These are phyloP conservation scores for Verticillium nonalfalfae DNA, from an alignment of 2,329 filamentous ascomycete species.

Conservation along the genomic window DNA sequence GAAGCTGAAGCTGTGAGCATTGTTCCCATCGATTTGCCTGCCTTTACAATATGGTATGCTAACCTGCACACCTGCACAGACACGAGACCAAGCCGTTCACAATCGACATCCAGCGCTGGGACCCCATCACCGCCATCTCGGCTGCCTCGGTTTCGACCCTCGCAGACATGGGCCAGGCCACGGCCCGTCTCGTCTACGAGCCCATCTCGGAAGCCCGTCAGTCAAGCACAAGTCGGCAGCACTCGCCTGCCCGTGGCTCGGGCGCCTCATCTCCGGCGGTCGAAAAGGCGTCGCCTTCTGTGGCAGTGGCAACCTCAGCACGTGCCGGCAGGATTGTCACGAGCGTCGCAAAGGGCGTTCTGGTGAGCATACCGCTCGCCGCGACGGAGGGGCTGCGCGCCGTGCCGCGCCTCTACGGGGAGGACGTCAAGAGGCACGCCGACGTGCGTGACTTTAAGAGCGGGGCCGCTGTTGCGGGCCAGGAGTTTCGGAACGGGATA, in stretches of 20 bases:
- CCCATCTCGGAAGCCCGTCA: neutral
- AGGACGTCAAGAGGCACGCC: slow-evolving; percentile 8
- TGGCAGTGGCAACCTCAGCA: neutral
- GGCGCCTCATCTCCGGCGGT: neutral
- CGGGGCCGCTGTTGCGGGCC: slow-evolving; percentile 10
- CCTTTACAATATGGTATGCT: neutral
- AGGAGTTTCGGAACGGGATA: slow-evolving; percentile 8
- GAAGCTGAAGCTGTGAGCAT: slow-evolving; percentile 4
- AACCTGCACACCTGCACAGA: neutral
- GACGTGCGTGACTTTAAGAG: slow-evolving; percentile 9
- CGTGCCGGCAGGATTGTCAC: neutral
- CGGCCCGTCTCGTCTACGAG: slow-evolving; percentile 7
- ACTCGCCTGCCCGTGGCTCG: neutral
- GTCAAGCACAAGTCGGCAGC: neutral
- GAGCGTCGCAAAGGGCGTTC: neutral
- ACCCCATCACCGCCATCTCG: slow-evolving; percentile 11
- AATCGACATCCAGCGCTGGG: slow-evolving; percentile 10
- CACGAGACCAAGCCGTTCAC: slow-evolving; percentile 5
- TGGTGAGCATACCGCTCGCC: slow-evolving; percentile 11
- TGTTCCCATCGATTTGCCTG: neutral
- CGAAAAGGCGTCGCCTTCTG: neutral
- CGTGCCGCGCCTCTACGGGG: slow-evolving; percentile 11
- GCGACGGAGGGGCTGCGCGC: slow-evolving; percentile 12
- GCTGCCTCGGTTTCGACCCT: slow-evolving; percentile 10
- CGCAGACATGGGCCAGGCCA: slow-evolving; percentile 6